Evolutionary conservation across 495 filamentous ascomycete genomes (phyloP).

Genomic region (Neurospora sp.): DNA sequence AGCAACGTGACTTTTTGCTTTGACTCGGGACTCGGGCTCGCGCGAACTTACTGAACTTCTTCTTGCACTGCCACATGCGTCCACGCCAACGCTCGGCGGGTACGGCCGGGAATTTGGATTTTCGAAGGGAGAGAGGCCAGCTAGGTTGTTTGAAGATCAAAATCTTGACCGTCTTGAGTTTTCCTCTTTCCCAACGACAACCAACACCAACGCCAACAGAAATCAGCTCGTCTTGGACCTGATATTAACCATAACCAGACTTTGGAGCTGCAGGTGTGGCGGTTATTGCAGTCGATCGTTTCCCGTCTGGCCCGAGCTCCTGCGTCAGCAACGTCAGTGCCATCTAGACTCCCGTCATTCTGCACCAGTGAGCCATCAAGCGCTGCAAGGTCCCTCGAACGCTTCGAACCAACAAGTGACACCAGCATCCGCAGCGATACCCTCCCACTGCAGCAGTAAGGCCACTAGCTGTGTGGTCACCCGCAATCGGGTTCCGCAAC

Average conservation of each 20-base stretch:
- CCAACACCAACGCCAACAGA: not conserved
- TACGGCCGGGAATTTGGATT: not conserved
- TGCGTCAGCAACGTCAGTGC: slow-evolving; percentile 14
- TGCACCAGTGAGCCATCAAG: not conserved
- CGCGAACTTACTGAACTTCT: not conserved
- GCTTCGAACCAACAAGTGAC: not conserved
- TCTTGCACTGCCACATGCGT: not conserved
- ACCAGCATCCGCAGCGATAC: not conserved
- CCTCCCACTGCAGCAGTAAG: not conserved
- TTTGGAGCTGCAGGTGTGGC: not conserved
- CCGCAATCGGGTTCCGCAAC: not conserved
- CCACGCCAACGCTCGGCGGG: not conserved
- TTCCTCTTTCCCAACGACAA: not conserved
- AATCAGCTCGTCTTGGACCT: not conserved
- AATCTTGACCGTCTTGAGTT: not conserved
- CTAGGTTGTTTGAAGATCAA: not conserved
- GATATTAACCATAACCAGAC: not conserved
- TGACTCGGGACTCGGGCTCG: not conserved
- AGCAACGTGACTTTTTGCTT: not conserved
- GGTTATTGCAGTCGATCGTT: slow-evolving; percentile 15
- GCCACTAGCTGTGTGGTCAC: not conserved
- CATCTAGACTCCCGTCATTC: not conserved
- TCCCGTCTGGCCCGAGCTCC: slow-evolving; percentile 12
- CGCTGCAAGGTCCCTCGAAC: not conserved
- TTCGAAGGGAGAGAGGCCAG: not conserved